A percentile compares a stretch with the other conserved stretches of the same genome.
phyloP scores from a whole-genome alignment of 805 yeast genomes.

The Metschnikowia orientalis region DNA sequence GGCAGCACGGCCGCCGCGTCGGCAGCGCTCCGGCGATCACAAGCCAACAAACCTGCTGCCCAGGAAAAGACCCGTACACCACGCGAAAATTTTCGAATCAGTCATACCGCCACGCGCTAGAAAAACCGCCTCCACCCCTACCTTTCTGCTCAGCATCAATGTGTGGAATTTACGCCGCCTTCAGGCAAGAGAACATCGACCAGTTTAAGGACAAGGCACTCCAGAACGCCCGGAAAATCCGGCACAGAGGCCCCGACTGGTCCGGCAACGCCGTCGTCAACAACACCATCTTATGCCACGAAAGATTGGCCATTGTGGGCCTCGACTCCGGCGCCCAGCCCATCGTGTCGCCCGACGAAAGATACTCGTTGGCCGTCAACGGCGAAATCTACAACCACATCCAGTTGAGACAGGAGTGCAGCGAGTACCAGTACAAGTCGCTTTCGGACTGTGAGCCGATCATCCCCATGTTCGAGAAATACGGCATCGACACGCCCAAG shows the following conservation, averaged over 20 bases:
- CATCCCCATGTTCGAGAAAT: slow-evolving; percentile 84
- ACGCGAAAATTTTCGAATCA: slow-evolving; percentile 4
- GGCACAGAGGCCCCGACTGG: slow-evolving; percentile 99
- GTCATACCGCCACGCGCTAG: slow-evolving; percentile 2
- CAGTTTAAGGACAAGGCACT: slow-evolving; percentile 83
- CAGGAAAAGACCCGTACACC: too few species aligned
- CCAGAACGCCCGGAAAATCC: slow-evolving; percentile 83
- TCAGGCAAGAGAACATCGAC: slow-evolving; percentile 73
- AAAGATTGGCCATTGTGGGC: slow-evolving; percentile 96
- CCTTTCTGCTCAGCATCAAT: slow-evolving; percentile 33
- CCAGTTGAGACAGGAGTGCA: slow-evolving; percentile 70
- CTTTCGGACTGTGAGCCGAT: slow-evolving; percentile 96
- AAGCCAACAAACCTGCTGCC: too few species aligned
- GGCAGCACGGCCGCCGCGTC: too few species aligned
- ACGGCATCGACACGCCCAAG: slow-evolving; percentile 87
- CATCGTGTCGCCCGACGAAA: slow-evolving; percentile 72
- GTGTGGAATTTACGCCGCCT: slow-evolving; percentile 99
- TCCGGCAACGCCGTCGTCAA: slow-evolving; percentile 86
- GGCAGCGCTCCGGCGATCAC: too few species aligned
- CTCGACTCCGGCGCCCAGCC: slow-evolving; percentile 98
- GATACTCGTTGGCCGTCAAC: slow-evolving; percentile 78
- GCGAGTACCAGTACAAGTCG: slow-evolving; percentile 75
- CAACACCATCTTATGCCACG: slow-evolving; percentile 84
- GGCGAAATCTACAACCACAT: slow-evolving; percentile 99
- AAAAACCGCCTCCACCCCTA: not conserved